Base-by-base conservation (phyloP, 2,329 filamentous ascomycete species). In the Botrytis aclada region DNA sequence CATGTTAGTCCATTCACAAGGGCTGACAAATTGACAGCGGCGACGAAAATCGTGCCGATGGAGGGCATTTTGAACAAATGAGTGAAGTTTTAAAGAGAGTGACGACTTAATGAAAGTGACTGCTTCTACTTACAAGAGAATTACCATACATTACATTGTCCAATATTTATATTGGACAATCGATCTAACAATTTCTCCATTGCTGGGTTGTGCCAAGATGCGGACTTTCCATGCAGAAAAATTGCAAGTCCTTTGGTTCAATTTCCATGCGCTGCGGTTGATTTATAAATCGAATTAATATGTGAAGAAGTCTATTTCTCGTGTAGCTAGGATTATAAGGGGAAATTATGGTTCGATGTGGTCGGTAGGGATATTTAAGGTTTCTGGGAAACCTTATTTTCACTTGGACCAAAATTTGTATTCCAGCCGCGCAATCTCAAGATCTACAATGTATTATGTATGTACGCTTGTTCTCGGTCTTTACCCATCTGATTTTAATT, bases 1-100 rank as follows among this genome's bases (percentile, higher is more conserved):
- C 73, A 74, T 22, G 65, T 56, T n/a, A 69, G 39, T 5, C 65
- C 65, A 10, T 56, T 69, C 10, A 69, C 65, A 32, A 69, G 47
- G 37, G 43, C 65, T 37, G 65, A 69, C 9, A 69, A 29, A 14
- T 69, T 69, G 65, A 56, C 25, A 16, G 65, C 12, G n/a, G 47
- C 47, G 18, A 69, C 18, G 14, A 69, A 1, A n/a, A 58, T 20
- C 1, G 10, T 41, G 34, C 37, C 22, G 4, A 56, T 2, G 4
- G 65, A 69, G 56, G 65, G 65, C 65, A 69, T 56, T 16, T 25
- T 69, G n/a, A 14, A 4, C 2, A 56, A 56, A 22, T 16, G 65
- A 56, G 25, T 32, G n/a, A 25, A 18, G 4, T 18, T 29, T 29
- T 6, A 2, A 43, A 41, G 34, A 56, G 47, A 39, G 34, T 10